Percentiles rank a stretch among this genome's conserved stretches.
Conservation (phyloP, 192 early-diverging fungal species). For the Coemansia sp. region DNA sequence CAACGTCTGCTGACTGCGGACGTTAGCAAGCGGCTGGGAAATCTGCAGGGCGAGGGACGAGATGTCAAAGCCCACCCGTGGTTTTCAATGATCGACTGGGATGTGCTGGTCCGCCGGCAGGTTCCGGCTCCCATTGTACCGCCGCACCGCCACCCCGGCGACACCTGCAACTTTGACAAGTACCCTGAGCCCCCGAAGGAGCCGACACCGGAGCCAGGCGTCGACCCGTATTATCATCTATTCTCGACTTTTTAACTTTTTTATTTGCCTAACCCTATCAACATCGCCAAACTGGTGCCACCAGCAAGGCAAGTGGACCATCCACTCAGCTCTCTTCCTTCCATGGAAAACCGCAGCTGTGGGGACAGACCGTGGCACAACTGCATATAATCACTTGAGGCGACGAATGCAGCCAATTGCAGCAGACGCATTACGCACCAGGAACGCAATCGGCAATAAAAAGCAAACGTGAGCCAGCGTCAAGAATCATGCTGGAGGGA, state of each 20-base stretch:
- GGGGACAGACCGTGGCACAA: neutral
- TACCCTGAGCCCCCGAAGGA: slow-evolving; percentile 84
- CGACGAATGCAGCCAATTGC: neutral
- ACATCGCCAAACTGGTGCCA: neutral
- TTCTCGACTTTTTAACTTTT: slow-evolving; percentile 70
- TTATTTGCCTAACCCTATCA: neutral
- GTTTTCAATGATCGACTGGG: slow-evolving; percentile 94
- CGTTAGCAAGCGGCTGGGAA: slow-evolving; percentile 89
- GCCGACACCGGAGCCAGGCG: slow-evolving; percentile 54
- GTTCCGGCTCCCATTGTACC: slow-evolving; percentile 91
- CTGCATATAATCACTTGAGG: neutral
- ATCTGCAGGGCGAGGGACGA: slow-evolving; percentile 84
- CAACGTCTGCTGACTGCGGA: slow-evolving; percentile 89
- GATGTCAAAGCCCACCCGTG: slow-evolving; percentile 94
- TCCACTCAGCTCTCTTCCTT: neutral
- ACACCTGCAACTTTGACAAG: slow-evolving; percentile 97
- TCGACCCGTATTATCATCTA: slow-evolving; percentile 78
- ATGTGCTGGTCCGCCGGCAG: slow-evolving; percentile 71
- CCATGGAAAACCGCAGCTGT: neutral
- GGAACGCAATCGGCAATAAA: neutral
- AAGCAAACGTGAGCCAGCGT: neutral
- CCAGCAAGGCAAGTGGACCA: neutral
- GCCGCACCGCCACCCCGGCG: slow-evolving; percentile 81
- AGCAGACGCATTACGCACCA: neutral
- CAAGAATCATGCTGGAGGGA: neutral